These are phyloP conservation scores for Pouteria glomerata DNA, from an alignment of 148 eudicot genomes.

Conservation along the genomic window DNA sequence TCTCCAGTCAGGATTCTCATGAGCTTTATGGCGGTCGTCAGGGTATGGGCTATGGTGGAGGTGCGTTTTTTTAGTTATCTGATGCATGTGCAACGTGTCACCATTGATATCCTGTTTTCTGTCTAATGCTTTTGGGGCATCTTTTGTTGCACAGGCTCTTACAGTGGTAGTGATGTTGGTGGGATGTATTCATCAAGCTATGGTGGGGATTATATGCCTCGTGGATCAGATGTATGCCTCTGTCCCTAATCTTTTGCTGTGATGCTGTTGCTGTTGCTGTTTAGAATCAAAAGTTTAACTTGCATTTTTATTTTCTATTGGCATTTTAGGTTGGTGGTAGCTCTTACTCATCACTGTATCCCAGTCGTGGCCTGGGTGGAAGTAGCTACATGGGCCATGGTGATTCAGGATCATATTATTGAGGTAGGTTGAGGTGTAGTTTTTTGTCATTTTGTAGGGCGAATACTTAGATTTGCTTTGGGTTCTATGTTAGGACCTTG, in stretches of 20 bases:
- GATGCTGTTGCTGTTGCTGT: not conserved
- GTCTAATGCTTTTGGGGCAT: not conserved
- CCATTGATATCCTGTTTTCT: not conserved
- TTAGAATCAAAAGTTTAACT: not conserved
- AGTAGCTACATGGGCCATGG: slow-evolving; percentile 79
- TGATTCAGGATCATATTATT: slow-evolving; percentile 85
- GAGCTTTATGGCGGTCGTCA: slow-evolving; percentile 79
- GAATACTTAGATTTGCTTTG: not conserved
- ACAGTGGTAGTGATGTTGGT: slow-evolving; percentile 58
- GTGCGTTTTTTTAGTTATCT: slow-evolving; percentile 21
- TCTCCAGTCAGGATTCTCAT: slow-evolving; percentile 73
- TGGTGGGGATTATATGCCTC: slow-evolving; percentile 68
- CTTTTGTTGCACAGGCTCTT: slow-evolving; percentile 46
- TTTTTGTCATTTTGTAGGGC: not conserved
- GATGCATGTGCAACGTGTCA: not conserved
- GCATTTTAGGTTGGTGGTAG: slow-evolving; percentile 70
- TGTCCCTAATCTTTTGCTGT: not conserved
- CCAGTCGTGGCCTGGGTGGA: slow-evolving; percentile 69
- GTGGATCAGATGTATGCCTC: slow-evolving; percentile 77
- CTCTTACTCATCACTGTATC: slow-evolving; percentile 78
- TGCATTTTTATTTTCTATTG: not conserved
- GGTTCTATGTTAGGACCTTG: not conserved
- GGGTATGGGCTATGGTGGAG: slow-evolving; percentile 66
- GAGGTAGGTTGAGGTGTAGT: slow-evolving; percentile 28
- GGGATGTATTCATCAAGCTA: slow-evolving; percentile 79